A percentile compares a stretch with the other conserved stretches of the same genome.
phyloP scores from a whole-genome alignment of 495 filamentous ascomycete species.

The Wilcoxina mikolae region DNA sequence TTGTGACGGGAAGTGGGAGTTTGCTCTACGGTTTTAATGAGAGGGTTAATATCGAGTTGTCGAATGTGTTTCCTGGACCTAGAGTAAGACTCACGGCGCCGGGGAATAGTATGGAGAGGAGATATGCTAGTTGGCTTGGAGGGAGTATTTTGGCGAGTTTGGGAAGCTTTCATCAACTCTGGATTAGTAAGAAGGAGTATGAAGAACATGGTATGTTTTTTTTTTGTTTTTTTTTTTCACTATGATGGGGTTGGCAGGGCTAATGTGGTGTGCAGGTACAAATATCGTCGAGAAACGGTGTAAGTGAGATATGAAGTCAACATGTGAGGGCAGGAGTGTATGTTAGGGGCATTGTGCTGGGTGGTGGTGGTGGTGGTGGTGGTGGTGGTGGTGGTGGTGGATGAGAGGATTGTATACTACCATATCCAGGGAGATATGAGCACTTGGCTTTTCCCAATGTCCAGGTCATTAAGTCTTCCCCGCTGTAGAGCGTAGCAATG shows the following conservation, averaged over 20 bases:
- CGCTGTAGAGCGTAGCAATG: too few relatives aligned
- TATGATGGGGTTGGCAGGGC: neutral
- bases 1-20: conserved; percentile 76
- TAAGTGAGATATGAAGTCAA: conserved; percentile 36
- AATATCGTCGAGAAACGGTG: conserved; percentile 65
- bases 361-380: neutral
- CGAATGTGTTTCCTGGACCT: conserved; percentile 59
- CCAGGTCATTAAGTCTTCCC: neutral
- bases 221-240: neutral
- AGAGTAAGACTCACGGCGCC: conserved; percentile 72
- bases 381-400: neutral
- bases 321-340: neutral
- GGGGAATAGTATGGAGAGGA: conserved; percentile 69
- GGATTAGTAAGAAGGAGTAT: conserved; percentile 80
- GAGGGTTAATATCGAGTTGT: conserved; percentile 68
- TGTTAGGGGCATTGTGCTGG: neutral
- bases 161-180: conserved; percentile 99
- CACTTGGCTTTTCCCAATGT: neutral
- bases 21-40: conserved; percentile 82
- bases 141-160: conserved; percentile 90
- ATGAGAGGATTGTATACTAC: neutral
- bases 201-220: conserved; percentile 47
- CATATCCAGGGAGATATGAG: neutral
- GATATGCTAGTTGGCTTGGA: conserved; percentile 88
- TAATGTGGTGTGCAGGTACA: conserved; percentile 6